phyloP scores from a whole-genome alignment of 257 asterid genomes.

The Echium plantagineum region DNA sequence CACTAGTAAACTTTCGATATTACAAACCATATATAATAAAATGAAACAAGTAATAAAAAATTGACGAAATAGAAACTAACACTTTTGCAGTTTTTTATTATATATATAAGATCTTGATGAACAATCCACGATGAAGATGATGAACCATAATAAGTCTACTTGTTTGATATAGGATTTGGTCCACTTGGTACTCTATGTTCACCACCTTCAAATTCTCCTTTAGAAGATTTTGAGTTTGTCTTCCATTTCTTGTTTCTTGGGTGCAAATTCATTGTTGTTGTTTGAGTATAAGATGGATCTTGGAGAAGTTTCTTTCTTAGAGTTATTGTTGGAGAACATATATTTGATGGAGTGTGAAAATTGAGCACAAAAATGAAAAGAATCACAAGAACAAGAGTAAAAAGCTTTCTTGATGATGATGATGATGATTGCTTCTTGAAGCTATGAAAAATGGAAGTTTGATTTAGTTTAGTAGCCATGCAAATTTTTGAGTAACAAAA shows the following conservation, averaged over 20 bases:
- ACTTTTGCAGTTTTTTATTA: no score
- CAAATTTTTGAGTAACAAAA: constrained; percentile 25
- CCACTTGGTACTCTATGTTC: constrained; percentile 87
- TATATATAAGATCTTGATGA: no score
- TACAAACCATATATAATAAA: no score
- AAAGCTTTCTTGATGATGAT: background rate
- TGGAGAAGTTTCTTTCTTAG: constrained; percentile 4
- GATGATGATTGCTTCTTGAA: background rate
- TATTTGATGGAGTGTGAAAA: background rate
- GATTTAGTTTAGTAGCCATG: constrained; percentile 51
- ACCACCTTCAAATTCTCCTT: constrained; percentile 32
- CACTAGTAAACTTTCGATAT: no score
- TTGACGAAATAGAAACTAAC: no score
- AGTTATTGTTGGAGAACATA: constrained; percentile 2
- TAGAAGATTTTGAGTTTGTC: constrained; percentile 1
- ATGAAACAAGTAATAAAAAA: no score
- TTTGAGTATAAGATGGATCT: constrained; percentile 1
- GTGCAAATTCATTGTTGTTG: constrained; percentile 8
- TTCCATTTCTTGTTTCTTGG: background rate
- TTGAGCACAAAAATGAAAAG: background rate
- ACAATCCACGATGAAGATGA: background rate
- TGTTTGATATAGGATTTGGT: constrained; percentile 75
- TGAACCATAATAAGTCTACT: constrained; percentile 16
- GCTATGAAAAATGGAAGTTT: constrained; percentile 12
- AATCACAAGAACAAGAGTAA: background rate